phyloP scores from a whole-genome alignment of 495 filamentous ascomycete species.

The Jackrogersella multiformis region DNA sequence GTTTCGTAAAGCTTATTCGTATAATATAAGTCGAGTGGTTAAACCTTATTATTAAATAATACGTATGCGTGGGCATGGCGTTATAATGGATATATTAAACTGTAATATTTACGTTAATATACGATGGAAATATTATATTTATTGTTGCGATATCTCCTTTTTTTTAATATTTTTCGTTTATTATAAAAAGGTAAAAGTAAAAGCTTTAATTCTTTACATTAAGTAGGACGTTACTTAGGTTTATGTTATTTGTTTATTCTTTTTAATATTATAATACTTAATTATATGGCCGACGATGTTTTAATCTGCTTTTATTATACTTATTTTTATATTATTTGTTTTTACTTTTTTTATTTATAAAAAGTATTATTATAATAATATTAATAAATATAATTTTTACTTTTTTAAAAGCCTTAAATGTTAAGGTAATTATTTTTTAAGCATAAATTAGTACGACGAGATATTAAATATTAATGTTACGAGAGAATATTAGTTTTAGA shows the following conservation, averaged over 20 bases:
- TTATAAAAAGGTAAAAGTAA: neutral
- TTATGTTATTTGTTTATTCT: conserved; percentile 18
- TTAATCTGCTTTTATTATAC: conserved; percentile 19
- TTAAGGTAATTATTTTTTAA: conserved; percentile 44
- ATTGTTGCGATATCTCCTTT: neutral
- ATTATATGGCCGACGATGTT: conserved; percentile 20
- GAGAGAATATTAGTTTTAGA: conserved; percentile 54
- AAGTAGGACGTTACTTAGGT: conserved; percentile 19
- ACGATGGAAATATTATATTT: neutral
- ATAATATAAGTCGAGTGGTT: too few species aligned
- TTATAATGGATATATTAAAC: neutral
- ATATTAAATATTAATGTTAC: conserved; percentile 53
- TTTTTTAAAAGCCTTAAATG: conserved; percentile 32
- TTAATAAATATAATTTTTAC: conserved; percentile 37
- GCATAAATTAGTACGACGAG: conserved; percentile 45
- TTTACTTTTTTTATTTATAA: conserved; percentile 15
- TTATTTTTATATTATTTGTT: conserved; percentile 22
- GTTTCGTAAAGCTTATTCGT: too few species aligned
- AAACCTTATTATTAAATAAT: conserved; percentile 10
- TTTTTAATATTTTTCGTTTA: neutral
- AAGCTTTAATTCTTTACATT: neutral
- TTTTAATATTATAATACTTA: conserved; percentile 33
- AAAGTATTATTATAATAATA: conserved; percentile 20
- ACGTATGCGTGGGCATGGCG: neutral
- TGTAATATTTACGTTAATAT: neutral